A percentile compares a stretch with the other conserved stretches of the same genome.
Evolutionary conservation across 257 asterid genomes (phyloP).

Genomic region (Solanum pennellii): DNA sequence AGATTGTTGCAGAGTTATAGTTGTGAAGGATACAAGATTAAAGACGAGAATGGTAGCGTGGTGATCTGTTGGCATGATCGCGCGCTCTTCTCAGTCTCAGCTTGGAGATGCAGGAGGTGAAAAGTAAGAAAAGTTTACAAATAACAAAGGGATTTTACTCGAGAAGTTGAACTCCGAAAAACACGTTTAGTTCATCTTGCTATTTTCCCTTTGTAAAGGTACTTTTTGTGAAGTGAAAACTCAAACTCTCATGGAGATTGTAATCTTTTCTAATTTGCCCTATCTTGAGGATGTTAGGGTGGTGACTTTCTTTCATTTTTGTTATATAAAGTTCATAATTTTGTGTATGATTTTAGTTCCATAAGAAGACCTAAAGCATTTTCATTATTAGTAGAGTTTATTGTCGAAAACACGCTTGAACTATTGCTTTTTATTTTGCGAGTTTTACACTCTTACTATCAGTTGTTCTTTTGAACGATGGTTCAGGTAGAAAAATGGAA

Average conservation of each 20-base stretch:
- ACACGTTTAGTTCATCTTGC: background rate
- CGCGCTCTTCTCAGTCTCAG: constrained; percentile 65
- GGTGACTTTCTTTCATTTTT: background rate
- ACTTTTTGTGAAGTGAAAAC: background rate
- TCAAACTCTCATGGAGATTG: background rate
- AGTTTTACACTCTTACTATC: background rate
- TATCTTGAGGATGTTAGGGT: background rate
- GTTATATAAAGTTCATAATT: background rate
- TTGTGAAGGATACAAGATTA: constrained; percentile 89
- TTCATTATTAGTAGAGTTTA: background rate
- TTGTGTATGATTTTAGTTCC: background rate
- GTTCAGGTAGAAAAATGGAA: no score
- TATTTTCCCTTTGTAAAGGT: background rate
- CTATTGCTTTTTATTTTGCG: background rate
- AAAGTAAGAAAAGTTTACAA: background rate
- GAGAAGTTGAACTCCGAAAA: background rate
- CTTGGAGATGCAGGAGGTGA: constrained; percentile 82
- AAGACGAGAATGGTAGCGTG: constrained; percentile 71
- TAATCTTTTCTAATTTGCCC: background rate
- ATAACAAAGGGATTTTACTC: background rate
- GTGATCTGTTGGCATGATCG: constrained; percentile 98
- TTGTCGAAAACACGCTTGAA: fast-evolving
- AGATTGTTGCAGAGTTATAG: constrained; percentile 53
- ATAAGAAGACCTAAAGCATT: background rate
- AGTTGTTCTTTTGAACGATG: background rate